Percentiles rank a stretch among this genome's conserved stretches.
Conservation (phyloP, 768 basidiomycete genomes). For the Pholiota conissans region DNA sequence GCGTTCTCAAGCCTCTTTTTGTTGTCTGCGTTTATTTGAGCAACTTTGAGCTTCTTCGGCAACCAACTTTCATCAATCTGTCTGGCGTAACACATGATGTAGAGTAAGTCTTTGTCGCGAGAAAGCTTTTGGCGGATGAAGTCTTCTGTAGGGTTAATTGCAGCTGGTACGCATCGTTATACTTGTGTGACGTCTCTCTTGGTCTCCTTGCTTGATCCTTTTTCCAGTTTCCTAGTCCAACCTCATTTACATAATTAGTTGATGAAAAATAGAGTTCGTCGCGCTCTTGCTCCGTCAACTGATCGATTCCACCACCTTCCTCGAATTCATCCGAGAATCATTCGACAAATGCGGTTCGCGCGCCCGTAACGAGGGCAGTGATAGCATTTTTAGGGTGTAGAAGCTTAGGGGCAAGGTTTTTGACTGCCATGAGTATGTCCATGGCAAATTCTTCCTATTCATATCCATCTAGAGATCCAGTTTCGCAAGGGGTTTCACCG, state of each 20-base stretch:
- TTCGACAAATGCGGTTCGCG: constrained; percentile 16
- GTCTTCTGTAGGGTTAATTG: constrained; percentile 13
- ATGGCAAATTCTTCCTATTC: too few species aligned
- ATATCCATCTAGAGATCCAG: too few species aligned
- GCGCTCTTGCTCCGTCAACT: constrained; percentile 6
- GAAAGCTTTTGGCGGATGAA: constrained; percentile 7
- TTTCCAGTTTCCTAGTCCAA: constrained; percentile 19
- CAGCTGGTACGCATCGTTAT: constrained; percentile 9
- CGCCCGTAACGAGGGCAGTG: constrained; percentile 21
- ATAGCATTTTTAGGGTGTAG: constrained; percentile 16
- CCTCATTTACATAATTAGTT: constrained; percentile 31
- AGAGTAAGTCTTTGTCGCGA: constrained; percentile 1
- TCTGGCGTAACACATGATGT: constrained; percentile 9
- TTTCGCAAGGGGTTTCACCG: too few species aligned
- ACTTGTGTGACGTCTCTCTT: constrained; percentile 13
- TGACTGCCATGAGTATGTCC: constrained; percentile 11
- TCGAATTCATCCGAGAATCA: constrained; percentile 29
- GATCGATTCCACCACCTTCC: constrained; percentile 16
- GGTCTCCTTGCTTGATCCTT: background rate
- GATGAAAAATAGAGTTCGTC: constrained; percentile 11
- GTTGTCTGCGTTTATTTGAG: constrained; percentile 13
- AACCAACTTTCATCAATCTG: background rate
- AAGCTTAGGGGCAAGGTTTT: constrained; percentile 2
- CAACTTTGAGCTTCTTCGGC: background rate
- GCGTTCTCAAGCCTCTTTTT: constrained; percentile 5